Evolutionary conservation across 352 stramenopile species (phyloP).

Genomic region (Saprolegnia parasitica): DNA sequence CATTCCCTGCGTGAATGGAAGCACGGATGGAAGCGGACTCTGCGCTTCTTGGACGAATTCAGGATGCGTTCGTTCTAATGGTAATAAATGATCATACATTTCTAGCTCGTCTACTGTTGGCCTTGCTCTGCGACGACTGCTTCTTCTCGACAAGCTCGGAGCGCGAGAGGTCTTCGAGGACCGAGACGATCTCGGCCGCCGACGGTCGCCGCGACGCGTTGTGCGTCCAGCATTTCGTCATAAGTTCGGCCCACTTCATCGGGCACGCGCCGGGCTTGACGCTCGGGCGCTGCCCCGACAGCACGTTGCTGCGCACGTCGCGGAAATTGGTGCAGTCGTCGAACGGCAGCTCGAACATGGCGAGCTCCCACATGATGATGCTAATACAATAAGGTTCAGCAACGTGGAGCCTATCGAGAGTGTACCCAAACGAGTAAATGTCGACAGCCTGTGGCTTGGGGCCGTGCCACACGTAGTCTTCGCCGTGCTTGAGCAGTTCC

Average conservation of each 20-base stretch:
- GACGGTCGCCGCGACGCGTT: slow-evolving; percentile 63
- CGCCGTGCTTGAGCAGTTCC: slow-evolving; percentile 71
- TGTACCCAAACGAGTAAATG: slow-evolving; percentile 74
- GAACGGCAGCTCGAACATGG: slow-evolving; percentile 75
- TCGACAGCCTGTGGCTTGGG: slow-evolving; percentile 69
- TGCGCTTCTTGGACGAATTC: no score
- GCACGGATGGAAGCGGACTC: no score
- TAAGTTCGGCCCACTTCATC: slow-evolving; percentile 81
- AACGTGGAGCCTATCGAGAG: background rate
- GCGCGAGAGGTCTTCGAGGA: slow-evolving; percentile 40
- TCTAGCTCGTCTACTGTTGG: background rate
- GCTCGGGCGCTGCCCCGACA: slow-evolving; percentile 63
- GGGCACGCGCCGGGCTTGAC: slow-evolving; percentile 74
- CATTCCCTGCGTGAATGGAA: no score
- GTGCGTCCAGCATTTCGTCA: slow-evolving; percentile 78
- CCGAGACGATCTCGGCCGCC: slow-evolving; percentile 75
- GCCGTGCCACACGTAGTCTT: slow-evolving; percentile 49
- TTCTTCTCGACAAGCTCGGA: slow-evolving; percentile 25
- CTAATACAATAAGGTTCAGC: slow-evolving; percentile 16
- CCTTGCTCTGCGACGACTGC: background rate
- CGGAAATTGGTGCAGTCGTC: slow-evolving; percentile 56
- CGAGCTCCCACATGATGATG: slow-evolving; percentile 86
- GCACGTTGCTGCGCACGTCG: slow-evolving; percentile 71
- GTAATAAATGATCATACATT: background rate
- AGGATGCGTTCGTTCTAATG: no score